Evolutionary conservation across 2,329 filamentous ascomycete species (phyloP), one percentile per base, ranked within the genome.

Genomic region (Ophiostoma quercus): DNA sequence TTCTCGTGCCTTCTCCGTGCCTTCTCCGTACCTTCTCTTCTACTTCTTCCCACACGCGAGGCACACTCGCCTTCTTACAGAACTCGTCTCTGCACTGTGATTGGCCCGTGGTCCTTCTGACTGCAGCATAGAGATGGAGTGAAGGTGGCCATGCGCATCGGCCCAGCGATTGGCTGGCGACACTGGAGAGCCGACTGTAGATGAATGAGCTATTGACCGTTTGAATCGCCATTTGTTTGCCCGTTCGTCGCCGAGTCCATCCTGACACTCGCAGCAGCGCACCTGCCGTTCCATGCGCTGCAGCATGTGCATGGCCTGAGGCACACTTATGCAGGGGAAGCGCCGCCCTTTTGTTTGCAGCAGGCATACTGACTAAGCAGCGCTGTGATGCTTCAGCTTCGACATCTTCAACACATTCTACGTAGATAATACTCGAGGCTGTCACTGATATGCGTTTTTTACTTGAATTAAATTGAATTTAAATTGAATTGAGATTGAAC

Each of bases 261-360:
- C 43, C 5, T 14, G 39, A 47, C n/a, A 16, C 3, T n/a, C 6
- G 43, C 43, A 47, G 6, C 43, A n/a, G 5, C 43, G 43, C 39
- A 41, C 39, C 39, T 41, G 39, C 39, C 39, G 39, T 41, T 41
- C 11, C 39, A 41, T 41, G 39, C 51, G 1, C 51, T 57, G 22
- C 22, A 2, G 51, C 22, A 8, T 16, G 16, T 25, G 51, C 51
- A 57, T 57, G n/a, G 22, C 51, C 51, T 57, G 51, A 57, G 51
- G 51, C 51, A 25, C n/a, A 57, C 51, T 57, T 14, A 57, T 57
- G 51, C 51, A 57, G 51, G 51, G 51, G 51, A 25, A 57, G n/a
- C 51, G 51, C 22, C 51, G 16, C 22, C 22, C 22, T 12, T 57
- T 25, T 25, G n/a, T 57, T 16, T 57, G 51, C 19, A 47, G n/a